Evolutionary conservation across 108 stramenopile genomes (phyloP), one percentile per base, ranked within the genome.

Genomic region (Nitzschia inconspicua): DNA sequence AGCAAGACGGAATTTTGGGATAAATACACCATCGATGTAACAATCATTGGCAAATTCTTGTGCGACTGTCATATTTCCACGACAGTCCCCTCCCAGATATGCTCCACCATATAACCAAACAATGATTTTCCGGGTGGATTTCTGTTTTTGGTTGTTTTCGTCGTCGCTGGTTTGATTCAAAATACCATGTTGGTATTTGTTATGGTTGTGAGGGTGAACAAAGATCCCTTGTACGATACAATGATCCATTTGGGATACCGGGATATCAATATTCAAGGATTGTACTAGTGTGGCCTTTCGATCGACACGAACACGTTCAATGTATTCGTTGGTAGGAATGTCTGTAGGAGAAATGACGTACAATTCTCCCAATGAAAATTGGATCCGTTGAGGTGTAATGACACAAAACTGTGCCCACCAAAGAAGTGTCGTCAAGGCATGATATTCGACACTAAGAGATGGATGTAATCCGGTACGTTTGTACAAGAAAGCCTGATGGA

Each of bases 91-190:
- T 8, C 72, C 76, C 26, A 91, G 46, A 68, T 76, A 91, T 30
- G 89, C 89, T 11, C 89, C 89, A 36, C 89, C 89, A 39, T 79
- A 91, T 3, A 91, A 54, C 85, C 85, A 91, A 64, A 85, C 81
- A 9, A 91, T 67, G 6, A 85, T 69, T 44, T 80, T 79, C 23
- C 79, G 44, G 4, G 70, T 73, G 22, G 68, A 72, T 37, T 52
- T 49, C 13, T 10, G 18, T 34, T 57, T 62, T 30, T 11, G 19
- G 13, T 13, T 13, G 30, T 14, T 35, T 60, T 41, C 7, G 48
- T 48, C 30, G 31, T 54, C 11, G 13, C 2, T 54, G 16, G 19
- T 20, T 36, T 35, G n/a, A n/a, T n/a, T n/a, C n/a, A n/a, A n/a
- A n/a, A n/a, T n/a, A n/a, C n/a, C n/a, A n/a, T n/a, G n/a, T n/a